Base-by-base conservation (phyloP, 805 yeast species). In the Wickerhamiella allomyrinae region DNA sequence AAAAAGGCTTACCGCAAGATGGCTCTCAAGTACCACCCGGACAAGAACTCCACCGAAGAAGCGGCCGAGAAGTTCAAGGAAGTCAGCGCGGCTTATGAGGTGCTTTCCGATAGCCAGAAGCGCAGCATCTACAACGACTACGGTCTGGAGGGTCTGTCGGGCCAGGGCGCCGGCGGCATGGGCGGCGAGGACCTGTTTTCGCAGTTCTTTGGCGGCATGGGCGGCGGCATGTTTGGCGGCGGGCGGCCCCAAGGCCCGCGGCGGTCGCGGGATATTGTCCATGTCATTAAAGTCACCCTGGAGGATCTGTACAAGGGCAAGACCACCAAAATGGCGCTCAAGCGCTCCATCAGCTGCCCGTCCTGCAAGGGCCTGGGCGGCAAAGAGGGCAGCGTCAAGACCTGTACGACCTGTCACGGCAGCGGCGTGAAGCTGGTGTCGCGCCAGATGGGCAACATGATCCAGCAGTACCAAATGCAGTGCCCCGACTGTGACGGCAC, bases 371-470 rank as follows among this genome's bases (percentile, higher is more conserved):
- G 98, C 57, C 77, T 77, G 57, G 99, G 99, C 64, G 99, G 98
- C 67, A 84, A 84, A 58, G 82, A 77, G 53, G 94, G 91, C 49
- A 70, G 83, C 44, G 94, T 87, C 50, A 81, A 80, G 69, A 76
- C 76, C 56, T 91, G 99, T 77, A 51, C 76, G 41, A 61, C 76
- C 31, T 91, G 99, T 77, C 73, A 75, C 58, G 99, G 99, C 65
- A 72, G 74, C 55, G 99, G 99, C 74, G 66, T 79, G 63, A 83
- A 76, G 65, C 79, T 89, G 51, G 80, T 86, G 52, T 84, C 95
- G 41, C 82, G 94, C 70, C 97, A 91, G 67, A 87, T 91, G 95
- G 99, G 99, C 55, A 95, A 95, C 52, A 85, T 91, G 87, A 82
- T 91, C 57, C 99, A 91, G 70, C 82, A 95, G 72, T 83, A 83